These are phyloP conservation scores for Cyberlindnera mycetangii DNA, from an alignment of 805 yeast genomes.

Conservation along the genomic window DNA sequence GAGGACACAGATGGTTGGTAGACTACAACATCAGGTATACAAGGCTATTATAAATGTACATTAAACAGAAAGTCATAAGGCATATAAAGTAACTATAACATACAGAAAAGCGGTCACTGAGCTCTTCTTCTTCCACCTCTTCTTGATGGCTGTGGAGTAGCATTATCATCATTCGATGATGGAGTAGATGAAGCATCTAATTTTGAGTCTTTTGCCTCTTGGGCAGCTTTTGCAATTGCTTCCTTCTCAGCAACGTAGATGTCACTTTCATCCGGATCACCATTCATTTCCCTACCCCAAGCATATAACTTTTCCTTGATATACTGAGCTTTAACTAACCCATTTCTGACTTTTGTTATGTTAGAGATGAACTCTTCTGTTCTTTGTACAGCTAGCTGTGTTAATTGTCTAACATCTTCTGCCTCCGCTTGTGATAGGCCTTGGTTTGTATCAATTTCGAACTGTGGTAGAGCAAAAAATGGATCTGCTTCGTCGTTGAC, in stretches of 20 bases:
- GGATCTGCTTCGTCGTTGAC: conserved; percentile 45
- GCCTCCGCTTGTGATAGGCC: conserved; percentile 56
- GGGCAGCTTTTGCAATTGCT: conserved; percentile 20
- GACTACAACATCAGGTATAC: conserved; percentile 3
- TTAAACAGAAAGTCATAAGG: background rate
- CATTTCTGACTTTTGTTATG: conserved; percentile 67
- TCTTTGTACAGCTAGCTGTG: conserved; percentile 77
- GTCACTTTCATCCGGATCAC: conserved; percentile 48
- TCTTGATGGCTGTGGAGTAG: conserved; percentile 19
- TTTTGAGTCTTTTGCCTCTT: conserved; percentile 18
- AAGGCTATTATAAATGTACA: background rate
- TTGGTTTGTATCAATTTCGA: conserved; percentile 39
- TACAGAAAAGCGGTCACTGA: too few species aligned
- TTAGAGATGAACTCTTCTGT: conserved; percentile 85
- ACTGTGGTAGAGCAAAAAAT: conserved; percentile 62
- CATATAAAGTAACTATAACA: too few species aligned
- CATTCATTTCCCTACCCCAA: conserved; percentile 88
- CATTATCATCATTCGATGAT: conserved; percentile 5
- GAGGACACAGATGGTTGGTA: conserved; percentile 36
- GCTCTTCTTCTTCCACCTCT: conserved; percentile 24
- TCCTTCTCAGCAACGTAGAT: conserved; percentile 34
- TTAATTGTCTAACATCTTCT: conserved; percentile 67
- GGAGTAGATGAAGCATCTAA: conserved; percentile 9
- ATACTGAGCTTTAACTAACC: conserved; percentile 74
- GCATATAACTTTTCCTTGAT: conserved; percentile 63